These are phyloP conservation scores for Lathyrus sativus DNA, from an alignment of 306 rosid species.

Conservation along the genomic window DNA sequence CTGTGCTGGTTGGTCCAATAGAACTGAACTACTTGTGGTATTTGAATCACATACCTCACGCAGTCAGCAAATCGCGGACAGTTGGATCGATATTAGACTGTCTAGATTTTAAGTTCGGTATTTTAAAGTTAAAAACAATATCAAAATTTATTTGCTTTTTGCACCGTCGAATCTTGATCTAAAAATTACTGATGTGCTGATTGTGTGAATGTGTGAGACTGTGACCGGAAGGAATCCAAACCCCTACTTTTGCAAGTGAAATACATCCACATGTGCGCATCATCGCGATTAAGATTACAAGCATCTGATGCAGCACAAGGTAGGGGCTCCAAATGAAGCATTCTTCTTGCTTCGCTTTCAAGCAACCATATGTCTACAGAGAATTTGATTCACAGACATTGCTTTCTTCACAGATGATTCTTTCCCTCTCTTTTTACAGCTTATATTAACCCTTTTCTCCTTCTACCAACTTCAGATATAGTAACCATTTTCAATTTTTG, in stretches of 20 bases:
- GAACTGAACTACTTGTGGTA: not conserved
- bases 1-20: no score
- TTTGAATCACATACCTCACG: no score
- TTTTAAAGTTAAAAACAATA: not conserved
- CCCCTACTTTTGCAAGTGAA: not conserved
- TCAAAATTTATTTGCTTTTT: not conserved
- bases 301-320: conserved; percentile 33
- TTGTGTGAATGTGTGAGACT: not conserved
- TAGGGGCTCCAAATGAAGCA: conserved; percentile 5
- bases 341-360: conserved; percentile 17
- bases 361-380: conserved; percentile 22
- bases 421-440: conserved; percentile 2
- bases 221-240: not conserved
- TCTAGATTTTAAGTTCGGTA: not conserved
- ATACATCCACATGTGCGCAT: not conserved
- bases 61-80: not conserved
- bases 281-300: conserved; percentile 2
- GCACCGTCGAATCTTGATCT: not conserved
- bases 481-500: not conserved
- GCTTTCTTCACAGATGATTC: not conserved
- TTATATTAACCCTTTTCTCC: not conserved
- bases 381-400: not conserved
- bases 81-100: not conserved
- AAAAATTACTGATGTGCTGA: not conserved
- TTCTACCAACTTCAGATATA: not conserved